Percentiles rank a stretch among this genome's conserved stretches.
Evolutionary conservation across 2,329 filamentous ascomycete genomes (phyloP).

Genomic region (Coleophoma crateriformis): DNA sequence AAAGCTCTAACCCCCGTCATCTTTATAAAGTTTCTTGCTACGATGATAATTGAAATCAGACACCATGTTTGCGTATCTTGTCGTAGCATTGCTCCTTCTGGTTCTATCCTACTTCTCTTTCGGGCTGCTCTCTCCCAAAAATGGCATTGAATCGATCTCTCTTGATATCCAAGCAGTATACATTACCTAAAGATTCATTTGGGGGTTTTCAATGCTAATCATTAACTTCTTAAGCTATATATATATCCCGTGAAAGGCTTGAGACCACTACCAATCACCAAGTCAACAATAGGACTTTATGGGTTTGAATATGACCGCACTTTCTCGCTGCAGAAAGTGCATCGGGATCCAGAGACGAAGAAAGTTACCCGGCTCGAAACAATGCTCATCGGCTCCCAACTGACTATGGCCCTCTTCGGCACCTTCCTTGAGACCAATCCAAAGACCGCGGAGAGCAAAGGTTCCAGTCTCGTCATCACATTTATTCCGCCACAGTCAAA

Average conservation of each 20-base stretch:
- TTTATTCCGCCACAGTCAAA: constrained; percentile 9
- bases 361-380: constrained; percentile 34
- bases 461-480: constrained; percentile 39
- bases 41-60: too few species aligned
- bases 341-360: constrained; percentile 27
- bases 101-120: too few species aligned
- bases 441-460: constrained; percentile 14
- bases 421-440: constrained; percentile 41
- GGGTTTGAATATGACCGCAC: constrained; percentile 62
- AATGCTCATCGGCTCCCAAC: constrained; percentile 53
- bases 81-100: too few species aligned
- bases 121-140: too few species aligned
- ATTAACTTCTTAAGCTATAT: constrained; percentile 44
- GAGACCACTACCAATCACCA: constrained; percentile 50
- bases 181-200: too few species aligned
- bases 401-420: constrained; percentile 58
- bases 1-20: too few species aligned
- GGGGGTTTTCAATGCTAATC: too few species aligned
- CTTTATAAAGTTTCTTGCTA: too few species aligned
- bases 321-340: constrained; percentile 62
- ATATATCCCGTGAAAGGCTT: constrained; percentile 72
- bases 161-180: too few species aligned
- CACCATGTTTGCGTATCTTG: too few species aligned
- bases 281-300: constrained; percentile 50
- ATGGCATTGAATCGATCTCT: too few species aligned